Conservation (phyloP, 305 asterid genomes). For the Fraxinus dipetala region DNA sequence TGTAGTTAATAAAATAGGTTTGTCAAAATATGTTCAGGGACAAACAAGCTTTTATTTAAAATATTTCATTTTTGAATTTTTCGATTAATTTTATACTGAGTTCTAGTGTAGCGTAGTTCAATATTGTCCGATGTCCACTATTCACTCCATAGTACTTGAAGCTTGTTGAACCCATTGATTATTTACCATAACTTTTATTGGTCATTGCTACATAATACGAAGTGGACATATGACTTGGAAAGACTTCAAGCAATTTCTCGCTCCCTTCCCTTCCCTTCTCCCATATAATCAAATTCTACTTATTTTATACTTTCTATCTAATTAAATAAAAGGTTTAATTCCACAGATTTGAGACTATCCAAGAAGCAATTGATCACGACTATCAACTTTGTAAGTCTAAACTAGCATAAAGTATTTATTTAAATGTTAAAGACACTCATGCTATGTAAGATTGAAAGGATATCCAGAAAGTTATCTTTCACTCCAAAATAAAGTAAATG, state of each 20-base stretch:
- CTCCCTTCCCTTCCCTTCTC: not conserved
- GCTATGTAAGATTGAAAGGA: not conserved
- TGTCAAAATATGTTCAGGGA: not conserved
- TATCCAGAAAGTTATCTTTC: not conserved
- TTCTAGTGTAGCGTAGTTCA: not conserved
- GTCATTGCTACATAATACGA: not conserved
- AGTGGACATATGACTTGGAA: not conserved
- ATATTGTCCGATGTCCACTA: not conserved
- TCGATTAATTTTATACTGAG: not conserved
- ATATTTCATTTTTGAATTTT: not conserved
- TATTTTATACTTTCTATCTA: not conserved
- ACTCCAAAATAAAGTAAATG: too few relatives aligned
- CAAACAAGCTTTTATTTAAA: not conserved
- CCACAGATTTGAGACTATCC: not conserved
- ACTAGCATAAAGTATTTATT: too few relatives aligned
- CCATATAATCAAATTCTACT: not conserved
- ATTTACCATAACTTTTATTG: not conserved
- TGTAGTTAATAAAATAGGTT: too few relatives aligned
- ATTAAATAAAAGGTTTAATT: not conserved
- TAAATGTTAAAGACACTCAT: not conserved
- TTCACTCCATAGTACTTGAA: not conserved
- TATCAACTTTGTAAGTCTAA: not conserved
- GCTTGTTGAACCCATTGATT: not conserved
- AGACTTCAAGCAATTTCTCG: not conserved
- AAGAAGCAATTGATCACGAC: not conserved